Evolutionary conservation across 345 rosid genomes (phyloP), one percentile per base, ranked within the genome.

Genomic region (Aegle marmelos): DNA sequence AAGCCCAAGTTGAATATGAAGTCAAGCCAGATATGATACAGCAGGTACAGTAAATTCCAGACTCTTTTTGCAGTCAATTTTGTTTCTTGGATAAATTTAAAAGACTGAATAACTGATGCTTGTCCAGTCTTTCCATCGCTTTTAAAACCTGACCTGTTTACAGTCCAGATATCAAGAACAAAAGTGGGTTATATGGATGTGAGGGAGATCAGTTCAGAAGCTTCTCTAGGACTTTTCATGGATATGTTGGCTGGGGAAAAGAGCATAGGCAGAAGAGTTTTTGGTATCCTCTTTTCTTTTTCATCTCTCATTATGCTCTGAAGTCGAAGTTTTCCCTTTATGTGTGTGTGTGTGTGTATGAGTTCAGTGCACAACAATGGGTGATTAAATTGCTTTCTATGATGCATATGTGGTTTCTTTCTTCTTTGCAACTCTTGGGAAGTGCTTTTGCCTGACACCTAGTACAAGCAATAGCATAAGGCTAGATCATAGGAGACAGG

Each of bases 111-210:
- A 54, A 41, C 61, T 73, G 78, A 80, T 78, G 60, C 68, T 82
- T 81, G 62, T 28, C 62, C 72, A 78, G 66, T 75, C 84, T 83
- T 74, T 80, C 82, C 79, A 76, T 82, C 13, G 81, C 81, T 83
- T 73, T 90, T 84, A 84, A 87, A 86, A 85, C 85, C 92, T 95
- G 89, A 90, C 94, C 94, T 90, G 84, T 92, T 81, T 87, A 80
- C 98, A 93, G 96, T 93, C 92, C 97, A 95, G 99, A 90, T 95
- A 88, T 95, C 93, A 83, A 95, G 90, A 86, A 88, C 78, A 82
- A 88, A 86, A 80, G 87, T 86, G 72, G 89, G 87, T 31, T 95
- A 88, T 87, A 95, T 90, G 89, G 99, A 95, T 80, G 81, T 85
- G 91, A 95, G 85, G 89, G 88, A 80, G 78, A 80, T 91, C 80